Evolutionary conservation across 2,329 filamentous ascomycete species (phyloP), one percentile per base, ranked within the genome.

Genomic region (Helicocarpus griseus): DNA sequence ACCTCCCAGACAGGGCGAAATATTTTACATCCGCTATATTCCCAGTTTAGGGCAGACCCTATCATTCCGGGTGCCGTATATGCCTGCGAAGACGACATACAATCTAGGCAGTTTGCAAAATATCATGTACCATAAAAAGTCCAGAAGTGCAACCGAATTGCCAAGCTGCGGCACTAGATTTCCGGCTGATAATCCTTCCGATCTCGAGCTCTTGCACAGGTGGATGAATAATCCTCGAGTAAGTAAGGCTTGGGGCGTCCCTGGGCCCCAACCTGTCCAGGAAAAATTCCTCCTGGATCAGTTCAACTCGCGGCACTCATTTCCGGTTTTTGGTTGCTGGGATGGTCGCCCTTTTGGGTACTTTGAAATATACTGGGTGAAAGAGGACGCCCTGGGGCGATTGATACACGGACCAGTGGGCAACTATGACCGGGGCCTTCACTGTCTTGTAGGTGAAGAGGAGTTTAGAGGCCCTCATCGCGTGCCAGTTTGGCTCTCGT

Each of bases 361-460:
- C 66, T 96, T 98, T 65, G 93, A 98, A 72, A 79, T 98, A 31
- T 98, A 98, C 71, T 98, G 93, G 91, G 89, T 93, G 3, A 95
- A 95, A 63, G 93, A 98, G 65, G 93, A 97, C 63, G 72, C 76
- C 0, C 67, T 98, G 0, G 89, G 87, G 0, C 78, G 77, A 45
- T 77, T 88, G 57, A 69, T 94, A 3, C 82, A 65, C 0, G 77
- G 77, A 21, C 77, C 79, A 3, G 81, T 83, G 0, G 80, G 79
- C 6, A 87, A 95, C 61, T 97, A 86, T 69, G 91, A 97, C 61
- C 77, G 93, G 5, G 93, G 93, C 0, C 71, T 97, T 17, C 93
- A 98, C 63, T 82, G 93, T 11, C 73, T 98, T 36, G 79, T 98
- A 3, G 93, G 93, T 1, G 93, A 97, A 70, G 83, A 96, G 61